Evolutionary conservation across 2,329 filamentous ascomycete species (phyloP).

Genomic region (Lecanicillium sp.): DNA sequence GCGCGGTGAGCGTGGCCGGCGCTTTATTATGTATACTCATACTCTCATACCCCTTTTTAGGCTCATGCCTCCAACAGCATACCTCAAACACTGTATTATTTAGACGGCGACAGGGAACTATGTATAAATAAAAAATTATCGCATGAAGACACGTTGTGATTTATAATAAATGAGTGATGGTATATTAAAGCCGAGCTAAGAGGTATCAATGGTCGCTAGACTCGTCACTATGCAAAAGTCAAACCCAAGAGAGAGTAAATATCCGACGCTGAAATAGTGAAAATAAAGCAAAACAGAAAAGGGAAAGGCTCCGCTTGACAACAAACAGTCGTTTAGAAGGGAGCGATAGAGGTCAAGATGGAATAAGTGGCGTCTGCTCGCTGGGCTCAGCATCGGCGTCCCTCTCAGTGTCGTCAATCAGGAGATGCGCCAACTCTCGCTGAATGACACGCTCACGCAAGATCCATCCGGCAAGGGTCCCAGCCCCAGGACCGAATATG

Average conservation of each 20-base stretch:
- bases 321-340: not conserved
- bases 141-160: too few relatives aligned
- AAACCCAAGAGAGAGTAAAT: too few relatives aligned
- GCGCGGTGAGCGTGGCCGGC: not conserved
- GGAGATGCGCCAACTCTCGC: slow-evolving; percentile 12
- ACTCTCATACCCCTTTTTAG: slow-evolving; percentile 2
- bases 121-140: slow-evolving; percentile 13
- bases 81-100: slow-evolving; percentile 17
- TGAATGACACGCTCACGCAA: slow-evolving; percentile 29
- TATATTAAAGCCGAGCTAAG: too few relatives aligned
- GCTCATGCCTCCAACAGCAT: not conserved
- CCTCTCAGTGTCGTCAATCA: slow-evolving; percentile 10
- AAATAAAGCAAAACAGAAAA: too few relatives aligned
- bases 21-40: slow-evolving; percentile 7
- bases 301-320: too few relatives aligned
- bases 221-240: too few relatives aligned
- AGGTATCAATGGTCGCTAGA: too few relatives aligned
- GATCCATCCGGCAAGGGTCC: slow-evolving; percentile 30
- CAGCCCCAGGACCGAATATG: slow-evolving; percentile 30
- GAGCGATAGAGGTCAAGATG: not conserved
- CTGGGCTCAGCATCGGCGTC: slow-evolving; percentile 3
- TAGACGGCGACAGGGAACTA: slow-evolving; percentile 11
- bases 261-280: too few relatives aligned
- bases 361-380: slow-evolving; percentile 4
- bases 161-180: too few relatives aligned